Evolutionary conservation across 1,284 basidiomycete species (phyloP), one percentile per base, ranked within the genome.

Genomic region (Trametes versicolor): DNA sequence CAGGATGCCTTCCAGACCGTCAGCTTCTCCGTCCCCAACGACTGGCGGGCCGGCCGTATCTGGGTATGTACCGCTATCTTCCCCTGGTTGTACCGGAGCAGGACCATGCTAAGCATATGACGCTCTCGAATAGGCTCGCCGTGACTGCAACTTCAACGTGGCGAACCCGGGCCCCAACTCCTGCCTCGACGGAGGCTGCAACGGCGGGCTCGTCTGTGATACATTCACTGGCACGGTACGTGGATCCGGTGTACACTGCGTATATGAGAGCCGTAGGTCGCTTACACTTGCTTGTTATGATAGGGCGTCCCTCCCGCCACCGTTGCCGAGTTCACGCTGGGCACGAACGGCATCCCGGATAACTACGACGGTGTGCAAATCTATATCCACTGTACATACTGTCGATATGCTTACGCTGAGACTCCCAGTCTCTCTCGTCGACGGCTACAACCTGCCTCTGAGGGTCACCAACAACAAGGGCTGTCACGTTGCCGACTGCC

Each of bases 121-220:
- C 25, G 48, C 5, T 41, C 9, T 48, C 5, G 2, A 50, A 15
- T 48, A 81, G 80, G 82, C 74, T 45, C 81, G 83, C 51, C 80
- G 80, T 32, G 74, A 80, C 64, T 85, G 83, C 66, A 72, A 83
- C 67, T 85, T 85, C 62, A 62, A 67, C 66, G 71, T 63, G 37
- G 58, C 23, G 5, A 79, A 76, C 71, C 76, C 78, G 1, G 82
- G 80, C 15, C 78, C 82, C 1, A 80, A 75, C 61, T 76, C 78
- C 19, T 85, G 83, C 68, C 63, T 78, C 4, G 76, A 78, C 55
- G 83, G 83, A 60, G 81, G 81, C 32, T 83, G 81, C 72, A 82
- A 80, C 66, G 81, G 85, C 45, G 85, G 84, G 41, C 75, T 86
- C 3, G 67, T 75, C 37, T 85, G 83, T 62, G 79, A 80, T 66